A percentile compares a stretch with the other conserved stretches of the same genome.
Conservation (phyloP, 139 green algal species). For the Chlamydomonas sphaeroides region DNA sequence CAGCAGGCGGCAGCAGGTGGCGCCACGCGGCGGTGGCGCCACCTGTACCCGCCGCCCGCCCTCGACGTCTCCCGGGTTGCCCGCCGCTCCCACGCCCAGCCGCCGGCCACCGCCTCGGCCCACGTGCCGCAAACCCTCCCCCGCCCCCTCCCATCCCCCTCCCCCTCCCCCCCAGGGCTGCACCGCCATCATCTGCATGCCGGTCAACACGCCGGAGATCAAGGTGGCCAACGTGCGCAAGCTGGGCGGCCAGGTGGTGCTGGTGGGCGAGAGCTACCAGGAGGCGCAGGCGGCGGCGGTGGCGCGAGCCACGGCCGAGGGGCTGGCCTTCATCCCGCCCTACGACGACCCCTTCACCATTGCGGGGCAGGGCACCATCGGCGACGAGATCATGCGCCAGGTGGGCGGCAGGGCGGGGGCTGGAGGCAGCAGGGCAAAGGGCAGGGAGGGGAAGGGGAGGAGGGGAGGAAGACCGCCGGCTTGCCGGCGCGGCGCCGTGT, state of each 20-base stretch:
- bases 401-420: neutral
- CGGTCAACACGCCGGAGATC: constrained; percentile 84
- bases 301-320: constrained; percentile 64
- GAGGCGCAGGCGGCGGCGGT: constrained; percentile 86
- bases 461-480: neutral
- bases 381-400: constrained; percentile 91
- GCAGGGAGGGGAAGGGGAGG: neutral
- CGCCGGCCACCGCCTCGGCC: too few species aligned
- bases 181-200: constrained; percentile 89
- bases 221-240: constrained; percentile 81
- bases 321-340: constrained; percentile 85
- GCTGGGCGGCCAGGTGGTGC: constrained; percentile 89
- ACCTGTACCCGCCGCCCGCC: too few species aligned
- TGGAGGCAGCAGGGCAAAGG: too few species aligned
- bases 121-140: neutral
- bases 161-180: constrained; percentile 60
- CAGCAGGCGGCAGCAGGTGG: too few species aligned
- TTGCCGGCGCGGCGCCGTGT: too few species aligned
- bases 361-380: constrained; percentile 95
- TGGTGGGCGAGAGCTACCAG: constrained; percentile 95
- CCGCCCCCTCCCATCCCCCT: neutral
- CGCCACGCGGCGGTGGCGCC: too few species aligned
- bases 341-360: constrained; percentile 98
- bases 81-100: too few species aligned
- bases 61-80: too few species aligned